These are phyloP conservation scores for Pythium phragmiticola DNA, from an alignment of 352 stramenopile species.

Conservation along the genomic window DNA sequence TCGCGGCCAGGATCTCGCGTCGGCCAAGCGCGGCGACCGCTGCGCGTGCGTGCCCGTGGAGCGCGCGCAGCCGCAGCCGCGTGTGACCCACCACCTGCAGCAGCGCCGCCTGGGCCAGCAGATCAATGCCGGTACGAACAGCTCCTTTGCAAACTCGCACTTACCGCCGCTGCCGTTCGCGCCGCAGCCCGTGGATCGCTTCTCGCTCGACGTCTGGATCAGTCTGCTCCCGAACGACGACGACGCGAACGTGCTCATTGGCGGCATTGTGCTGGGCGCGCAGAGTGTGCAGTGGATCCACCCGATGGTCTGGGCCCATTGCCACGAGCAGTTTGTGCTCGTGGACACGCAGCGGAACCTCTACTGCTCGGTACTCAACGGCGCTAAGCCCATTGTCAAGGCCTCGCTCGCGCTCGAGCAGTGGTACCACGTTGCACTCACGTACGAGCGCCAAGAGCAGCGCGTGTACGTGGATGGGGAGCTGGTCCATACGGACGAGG, in stretches of 20 bases:
- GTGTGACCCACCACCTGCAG: constrained; percentile 3
- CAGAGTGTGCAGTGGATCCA: constrained; percentile 35
- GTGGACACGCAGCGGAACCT: constrained; percentile 40
- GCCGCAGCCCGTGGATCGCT: constrained; percentile 21
- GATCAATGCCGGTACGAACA: background rate
- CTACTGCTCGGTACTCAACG: constrained; percentile 48
- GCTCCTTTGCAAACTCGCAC: background rate
- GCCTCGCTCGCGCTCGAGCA: constrained; percentile 22
- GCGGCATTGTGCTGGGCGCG: constrained; percentile 42
- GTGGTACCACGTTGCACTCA: constrained; percentile 68
- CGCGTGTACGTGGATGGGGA: constrained; percentile 61
- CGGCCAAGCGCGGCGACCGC: constrained; percentile 21
- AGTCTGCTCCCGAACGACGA: constrained; percentile 24
- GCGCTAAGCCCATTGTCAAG: constrained; percentile 15
- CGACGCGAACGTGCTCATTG: constrained; percentile 15
- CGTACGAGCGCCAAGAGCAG: constrained; percentile 40
- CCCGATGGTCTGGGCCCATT: constrained; percentile 35
- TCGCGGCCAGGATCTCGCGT: constrained; percentile 16
- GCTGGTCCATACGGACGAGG: constrained; percentile 34
- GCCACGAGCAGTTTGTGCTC: constrained; percentile 42
- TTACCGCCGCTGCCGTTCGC: constrained; percentile 13
- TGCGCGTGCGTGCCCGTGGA: constrained; percentile 21
- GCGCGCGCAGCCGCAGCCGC: constrained; percentile 2
- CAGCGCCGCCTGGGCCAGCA: constrained; percentile 3
- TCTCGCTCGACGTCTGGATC: constrained; percentile 47